A percentile compares a stretch with the other conserved stretches of the same genome.
Evolutionary conservation across 2,329 filamentous ascomycete species (phyloP).

Genomic region (Aspergillus sp.): DNA sequence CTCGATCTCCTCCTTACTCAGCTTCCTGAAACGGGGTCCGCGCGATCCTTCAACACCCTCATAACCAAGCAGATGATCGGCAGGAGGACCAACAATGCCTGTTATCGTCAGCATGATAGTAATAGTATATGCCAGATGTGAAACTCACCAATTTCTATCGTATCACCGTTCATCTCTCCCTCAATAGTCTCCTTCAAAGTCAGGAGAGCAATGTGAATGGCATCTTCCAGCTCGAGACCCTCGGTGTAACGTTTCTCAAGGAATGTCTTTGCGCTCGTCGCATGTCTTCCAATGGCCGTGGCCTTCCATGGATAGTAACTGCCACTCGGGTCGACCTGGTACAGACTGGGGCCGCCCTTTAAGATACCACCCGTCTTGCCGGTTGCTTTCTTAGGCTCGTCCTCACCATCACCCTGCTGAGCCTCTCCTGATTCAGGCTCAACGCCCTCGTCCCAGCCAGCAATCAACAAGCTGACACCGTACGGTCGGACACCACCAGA

Average conservation of each 20-base stretch:
- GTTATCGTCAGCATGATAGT: slow-evolving; percentile 7
- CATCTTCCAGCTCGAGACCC: slow-evolving; percentile 93
- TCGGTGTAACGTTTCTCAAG: slow-evolving; percentile 99
- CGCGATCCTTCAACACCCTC: slow-evolving; percentile 51
- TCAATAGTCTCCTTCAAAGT: slow-evolving; percentile 99
- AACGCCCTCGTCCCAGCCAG: slow-evolving; percentile 96
- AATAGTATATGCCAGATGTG: background rate
- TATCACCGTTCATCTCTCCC: slow-evolving; percentile 98
- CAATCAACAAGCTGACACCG: slow-evolving; percentile 91
- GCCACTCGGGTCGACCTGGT: slow-evolving; percentile 98
- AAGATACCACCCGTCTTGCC: slow-evolving; percentile 93
- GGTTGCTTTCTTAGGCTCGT: slow-evolving; percentile 68
- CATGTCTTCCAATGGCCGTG: slow-evolving; percentile 97
- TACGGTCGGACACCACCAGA: slow-evolving; percentile 96
- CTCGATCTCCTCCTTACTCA: slow-evolving; percentile 97
- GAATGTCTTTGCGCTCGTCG: slow-evolving; percentile 97
- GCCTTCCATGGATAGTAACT: slow-evolving; percentile 99
- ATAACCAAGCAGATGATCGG: slow-evolving; percentile 86
- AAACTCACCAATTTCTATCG: slow-evolving; percentile 87
- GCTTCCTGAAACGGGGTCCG: slow-evolving; percentile 58
- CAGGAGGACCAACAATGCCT: slow-evolving; percentile 95
- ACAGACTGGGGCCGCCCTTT: slow-evolving; percentile 95
- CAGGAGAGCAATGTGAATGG: slow-evolving; percentile 94
- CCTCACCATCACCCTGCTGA: slow-evolving; percentile 55
- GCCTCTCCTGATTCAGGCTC: slow-evolving; percentile 76